phyloP scores from a whole-genome alignment of 371 early-diverging fungal genomes.

The Batkoa obscura region DNA sequence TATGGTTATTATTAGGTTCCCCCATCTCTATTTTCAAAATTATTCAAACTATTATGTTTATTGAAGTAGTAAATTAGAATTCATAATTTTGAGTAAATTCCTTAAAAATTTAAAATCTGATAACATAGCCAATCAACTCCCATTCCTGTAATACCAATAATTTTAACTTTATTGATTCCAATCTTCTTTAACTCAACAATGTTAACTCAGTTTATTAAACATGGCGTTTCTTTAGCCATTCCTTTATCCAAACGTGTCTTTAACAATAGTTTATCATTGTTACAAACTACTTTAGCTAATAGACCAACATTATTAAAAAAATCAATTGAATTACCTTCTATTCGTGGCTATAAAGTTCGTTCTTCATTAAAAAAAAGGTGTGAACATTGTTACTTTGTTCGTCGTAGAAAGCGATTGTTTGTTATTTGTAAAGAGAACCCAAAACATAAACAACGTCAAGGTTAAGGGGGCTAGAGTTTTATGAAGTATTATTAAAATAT shows the following conservation, averaged over 20 bases:
- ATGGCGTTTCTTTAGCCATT: not conserved
- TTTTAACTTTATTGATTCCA: too few relatives aligned
- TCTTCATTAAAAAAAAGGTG: constrained; percentile 67
- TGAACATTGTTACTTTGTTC: constrained; percentile 55
- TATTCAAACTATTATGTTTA: too few relatives aligned
- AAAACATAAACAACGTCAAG: constrained; percentile 73
- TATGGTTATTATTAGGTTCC: not conserved
- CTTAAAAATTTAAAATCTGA: too few relatives aligned
- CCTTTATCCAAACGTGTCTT: not conserved
- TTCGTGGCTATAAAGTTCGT: constrained; percentile 63
- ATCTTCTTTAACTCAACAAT: too few relatives aligned
- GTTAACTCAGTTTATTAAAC: too few relatives aligned
- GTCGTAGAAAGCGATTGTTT: constrained; percentile 53
- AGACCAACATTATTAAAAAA: not conserved
- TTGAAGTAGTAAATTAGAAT: too few relatives aligned
- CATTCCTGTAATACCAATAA: too few relatives aligned
- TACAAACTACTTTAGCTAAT: not conserved
- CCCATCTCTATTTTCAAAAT: not conserved
- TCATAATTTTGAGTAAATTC: too few relatives aligned
- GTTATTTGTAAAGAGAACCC: constrained; percentile 60
- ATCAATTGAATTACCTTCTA: not conserved
- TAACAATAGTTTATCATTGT: not conserved
- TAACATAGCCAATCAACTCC: too few relatives aligned
- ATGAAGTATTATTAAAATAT: too few relatives aligned
- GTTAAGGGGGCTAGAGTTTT: constrained; percentile 18